Base-by-base conservation (phyloP, 192 early-diverging fungal species). In the Obelidium mucronatum region DNA sequence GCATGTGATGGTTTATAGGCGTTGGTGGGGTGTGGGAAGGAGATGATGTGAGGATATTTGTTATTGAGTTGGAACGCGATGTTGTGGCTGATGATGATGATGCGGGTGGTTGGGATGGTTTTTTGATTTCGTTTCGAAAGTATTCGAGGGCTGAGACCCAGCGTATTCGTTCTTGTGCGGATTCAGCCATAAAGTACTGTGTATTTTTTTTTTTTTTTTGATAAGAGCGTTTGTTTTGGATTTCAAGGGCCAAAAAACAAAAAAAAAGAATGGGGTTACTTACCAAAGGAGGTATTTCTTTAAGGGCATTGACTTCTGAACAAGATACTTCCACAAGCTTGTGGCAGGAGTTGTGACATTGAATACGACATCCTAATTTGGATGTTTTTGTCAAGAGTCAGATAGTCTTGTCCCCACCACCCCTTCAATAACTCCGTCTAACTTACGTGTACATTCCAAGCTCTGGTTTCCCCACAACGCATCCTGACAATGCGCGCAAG, bases 121-220 rank as follows among this genome's bases (percentile, higher is more conserved):
- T n/a, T n/a, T n/a, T n/a, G n/a, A n/a, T n/a, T 31, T 82, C 81
- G 53, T 66, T 83, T 60, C 76, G 22, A 40, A 76, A 83, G 40
- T 53, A 77, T 24, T 81, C 60, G 3, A 88, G 73, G 26, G 84
- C 86, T 5, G 75, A 44, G 11, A 86, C 30, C 86, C 86, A 88
- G 31, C 83, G 72, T 4, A 68, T 30, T 15, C 80, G 63, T 35
- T 88, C 86, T 3, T 34, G 4, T 35, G 52, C 62, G 35, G 80
- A 78, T 72, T 84, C 72, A 1, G 86, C 82, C 80, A 88, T 84
- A 62, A 88, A 85, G 44, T 88, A 88, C 84, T 86, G 69, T 52
- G 28, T 51, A 51, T 39, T 64, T 13, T 4, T 30, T 26, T 59
- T n/a, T n/a, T 17, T 66, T 64, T 28, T 22, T 17, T 4, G 37